Conservation (phyloP, 2,329 filamentous ascomycete genomes). For the Penicillium aurantiogriseum region DNA sequence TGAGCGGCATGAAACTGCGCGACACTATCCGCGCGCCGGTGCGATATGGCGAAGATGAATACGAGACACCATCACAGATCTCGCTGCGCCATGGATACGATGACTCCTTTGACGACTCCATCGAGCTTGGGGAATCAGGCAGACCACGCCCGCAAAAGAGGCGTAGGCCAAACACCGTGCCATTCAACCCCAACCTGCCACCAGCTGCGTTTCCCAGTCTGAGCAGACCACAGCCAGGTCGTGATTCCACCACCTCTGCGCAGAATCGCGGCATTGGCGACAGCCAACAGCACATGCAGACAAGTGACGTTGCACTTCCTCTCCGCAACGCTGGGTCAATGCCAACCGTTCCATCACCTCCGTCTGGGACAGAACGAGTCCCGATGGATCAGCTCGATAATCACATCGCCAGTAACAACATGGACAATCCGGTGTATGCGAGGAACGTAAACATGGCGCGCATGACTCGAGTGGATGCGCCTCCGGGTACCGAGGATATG, state of each 20-base stretch:
- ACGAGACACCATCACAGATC: conserved; percentile 11
- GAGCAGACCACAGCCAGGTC: conserved; percentile 16
- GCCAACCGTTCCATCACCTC: background rate
- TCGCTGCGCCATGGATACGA: background rate
- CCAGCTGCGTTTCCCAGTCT: conserved; percentile 46
- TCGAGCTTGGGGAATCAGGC: background rate
- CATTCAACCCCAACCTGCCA: conserved; percentile 40
- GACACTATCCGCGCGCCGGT: conserved; percentile 31
- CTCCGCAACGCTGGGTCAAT: background rate
- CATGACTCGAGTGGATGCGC: background rate
- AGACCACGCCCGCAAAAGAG: background rate
- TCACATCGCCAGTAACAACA: conserved; percentile 29
- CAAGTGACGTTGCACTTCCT: background rate
- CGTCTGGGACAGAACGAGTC: background rate
- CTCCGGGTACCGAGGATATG: background rate
- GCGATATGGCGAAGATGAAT: conserved; percentile 28
- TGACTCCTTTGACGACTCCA: background rate
- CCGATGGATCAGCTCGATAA: conserved; percentile 17
- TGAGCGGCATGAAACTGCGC: conserved; percentile 35
- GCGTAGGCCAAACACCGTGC: conserved; percentile 1
- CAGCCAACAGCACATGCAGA: background rate
- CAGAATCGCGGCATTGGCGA: background rate
- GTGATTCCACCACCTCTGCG: background rate
- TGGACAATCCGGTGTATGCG: conserved; percentile 27
- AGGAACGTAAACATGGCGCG: conserved; percentile 30